These are phyloP conservation scores for Fonsecaea pedrosoi DNA, from an alignment of 2,329 filamentous ascomycete species.

Conservation along the genomic window DNA sequence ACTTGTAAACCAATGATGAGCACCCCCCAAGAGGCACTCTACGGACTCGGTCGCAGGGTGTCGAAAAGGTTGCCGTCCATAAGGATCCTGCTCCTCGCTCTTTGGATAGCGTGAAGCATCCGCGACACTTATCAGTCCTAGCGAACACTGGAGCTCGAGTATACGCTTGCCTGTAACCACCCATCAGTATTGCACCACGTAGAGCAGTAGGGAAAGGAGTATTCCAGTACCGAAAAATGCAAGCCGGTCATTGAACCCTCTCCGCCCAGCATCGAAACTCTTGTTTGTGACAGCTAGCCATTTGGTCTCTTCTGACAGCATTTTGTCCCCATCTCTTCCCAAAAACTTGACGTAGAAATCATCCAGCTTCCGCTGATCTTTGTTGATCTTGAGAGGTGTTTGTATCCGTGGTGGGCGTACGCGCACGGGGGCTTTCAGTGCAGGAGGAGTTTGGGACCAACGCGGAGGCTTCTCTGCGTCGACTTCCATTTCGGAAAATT, in stretches of 20 bases:
- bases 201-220: background rate
- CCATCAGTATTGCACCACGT: slow-evolving; percentile 7
- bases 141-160: slow-evolving; percentile 68
- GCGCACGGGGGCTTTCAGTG: slow-evolving; percentile 71
- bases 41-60: slow-evolving; percentile 76
- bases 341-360: slow-evolving; percentile 78
- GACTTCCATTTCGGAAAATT: slow-evolving; percentile 36
- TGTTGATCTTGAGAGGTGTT: slow-evolving; percentile 70
- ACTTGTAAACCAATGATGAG: slow-evolving; percentile 67
- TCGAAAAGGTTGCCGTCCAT: slow-evolving; percentile 69
- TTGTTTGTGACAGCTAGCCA: slow-evolving; percentile 98
- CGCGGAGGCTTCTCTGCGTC: slow-evolving; percentile 54
- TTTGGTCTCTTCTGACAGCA: slow-evolving; percentile 89
- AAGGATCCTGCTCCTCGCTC: slow-evolving; percentile 53
- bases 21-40: slow-evolving; percentile 69
- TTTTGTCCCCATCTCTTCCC: slow-evolving; percentile 71
- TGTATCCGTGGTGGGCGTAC: slow-evolving; percentile 43
- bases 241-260: slow-evolving; percentile 92
- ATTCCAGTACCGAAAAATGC: slow-evolving; percentile 76
- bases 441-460: slow-evolving; percentile 73
- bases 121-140: slow-evolving; percentile 61
- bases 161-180: slow-evolving; percentile 64
- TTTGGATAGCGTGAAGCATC: slow-evolving; percentile 46
- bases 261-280: slow-evolving; percentile 93
- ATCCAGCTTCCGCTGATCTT: slow-evolving; percentile 75